These are phyloP conservation scores for Gonium pectorale DNA, from an alignment of 139 green algal species.

Conservation along the genomic window DNA sequence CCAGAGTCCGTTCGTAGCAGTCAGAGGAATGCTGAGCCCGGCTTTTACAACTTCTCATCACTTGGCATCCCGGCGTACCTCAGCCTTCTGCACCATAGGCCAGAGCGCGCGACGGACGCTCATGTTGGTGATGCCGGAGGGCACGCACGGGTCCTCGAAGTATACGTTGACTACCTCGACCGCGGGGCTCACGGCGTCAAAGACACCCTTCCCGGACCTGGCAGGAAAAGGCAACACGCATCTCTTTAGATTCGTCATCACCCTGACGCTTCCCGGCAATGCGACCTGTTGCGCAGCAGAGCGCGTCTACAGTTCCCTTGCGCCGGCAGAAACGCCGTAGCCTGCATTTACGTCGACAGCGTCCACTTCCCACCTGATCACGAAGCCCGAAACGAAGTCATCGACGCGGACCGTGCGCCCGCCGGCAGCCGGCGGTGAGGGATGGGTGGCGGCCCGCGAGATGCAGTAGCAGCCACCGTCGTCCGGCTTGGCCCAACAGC, in stretches of 20 bases:
- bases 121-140: conserved; percentile 77
- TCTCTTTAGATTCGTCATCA: too few relatives aligned
- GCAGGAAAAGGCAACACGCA: not conserved
- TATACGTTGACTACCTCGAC: conserved; percentile 77
- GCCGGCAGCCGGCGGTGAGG: conserved; percentile 32
- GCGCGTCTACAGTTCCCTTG: too few relatives aligned
- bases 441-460: conserved; percentile 38
- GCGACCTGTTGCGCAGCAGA: too few relatives aligned
- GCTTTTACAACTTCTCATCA: too few relatives aligned
- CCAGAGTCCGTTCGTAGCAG: too few relatives aligned
- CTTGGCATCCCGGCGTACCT: too few relatives aligned
- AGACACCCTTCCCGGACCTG: conserved; percentile 41
- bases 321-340: too few relatives aligned
- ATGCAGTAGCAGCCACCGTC: conserved; percentile 43
- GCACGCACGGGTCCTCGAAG: conserved; percentile 79
- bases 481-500: conserved; percentile 69
- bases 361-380: conserved; percentile 63
- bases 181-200: conserved; percentile 36
- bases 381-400: conserved; percentile 66
- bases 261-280: too few relatives aligned
- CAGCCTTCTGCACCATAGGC: conserved; percentile 69
- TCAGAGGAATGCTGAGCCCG: too few relatives aligned
- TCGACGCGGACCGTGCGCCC: conserved; percentile 62
- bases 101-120: conserved; percentile 80
- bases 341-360: too few relatives aligned